Conservation (phyloP, 106 monocot species). For the Dioscorea zingiberensis region DNA sequence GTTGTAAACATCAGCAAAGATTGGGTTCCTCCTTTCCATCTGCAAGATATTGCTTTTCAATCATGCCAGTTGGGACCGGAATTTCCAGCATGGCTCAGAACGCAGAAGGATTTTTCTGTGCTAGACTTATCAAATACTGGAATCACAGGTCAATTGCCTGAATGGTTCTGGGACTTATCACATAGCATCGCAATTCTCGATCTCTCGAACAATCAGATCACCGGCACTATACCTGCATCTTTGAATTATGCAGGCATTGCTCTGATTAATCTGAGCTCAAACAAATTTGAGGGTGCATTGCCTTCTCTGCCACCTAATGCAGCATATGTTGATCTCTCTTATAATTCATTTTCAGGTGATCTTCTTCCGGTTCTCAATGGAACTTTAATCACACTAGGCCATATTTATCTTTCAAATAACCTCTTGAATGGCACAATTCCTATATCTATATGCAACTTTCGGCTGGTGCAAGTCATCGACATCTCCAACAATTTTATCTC, state of each 20-base stretch:
- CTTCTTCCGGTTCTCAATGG: neutral
- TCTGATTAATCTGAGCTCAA: constrained; percentile 3
- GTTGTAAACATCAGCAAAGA: neutral
- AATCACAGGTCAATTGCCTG: constrained; percentile 25
- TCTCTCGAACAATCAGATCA: constrained; percentile 22
- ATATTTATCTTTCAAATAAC: constrained; percentile 10
- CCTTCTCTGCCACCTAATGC: constrained; percentile 9
- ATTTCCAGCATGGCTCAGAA: constrained; percentile 39
- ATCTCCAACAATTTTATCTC: constrained; percentile 29
- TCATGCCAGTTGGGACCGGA: constrained; percentile 26
- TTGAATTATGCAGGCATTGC: neutral
- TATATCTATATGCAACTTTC: constrained; percentile 2
- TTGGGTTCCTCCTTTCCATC: constrained; percentile 37
- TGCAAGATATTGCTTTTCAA: neutral
- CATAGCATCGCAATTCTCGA: neutral
- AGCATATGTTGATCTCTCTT: constrained; percentile 8
- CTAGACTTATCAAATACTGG: constrained; percentile 21
- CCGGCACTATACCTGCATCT: constrained; percentile 5
- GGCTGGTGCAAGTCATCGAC: constrained; percentile 1
- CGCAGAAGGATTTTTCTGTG: neutral
- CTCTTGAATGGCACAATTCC: constrained; percentile 12
- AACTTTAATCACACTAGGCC: neutral
- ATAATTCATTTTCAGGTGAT: constrained; percentile 18
- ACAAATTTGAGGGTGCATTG: constrained; percentile 11
- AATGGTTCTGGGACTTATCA: constrained; percentile 44